Evolutionary conservation across 306 rosid species (phyloP).

Genomic region (Quercus agrifolia): DNA sequence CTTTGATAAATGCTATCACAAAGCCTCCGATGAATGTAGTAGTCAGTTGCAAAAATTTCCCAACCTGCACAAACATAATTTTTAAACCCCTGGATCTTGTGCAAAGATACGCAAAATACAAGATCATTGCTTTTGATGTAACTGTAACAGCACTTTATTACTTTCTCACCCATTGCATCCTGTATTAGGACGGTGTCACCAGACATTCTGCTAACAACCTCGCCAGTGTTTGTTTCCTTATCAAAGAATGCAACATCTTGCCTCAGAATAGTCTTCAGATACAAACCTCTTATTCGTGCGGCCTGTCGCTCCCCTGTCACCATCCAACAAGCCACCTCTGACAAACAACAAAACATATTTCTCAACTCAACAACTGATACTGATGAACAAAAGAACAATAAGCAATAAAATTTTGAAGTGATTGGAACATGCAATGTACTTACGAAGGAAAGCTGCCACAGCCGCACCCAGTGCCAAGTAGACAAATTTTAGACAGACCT

Average conservation of each 20-base stretch:
- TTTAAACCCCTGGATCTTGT: neutral
- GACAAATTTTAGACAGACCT: conserved; percentile 3
- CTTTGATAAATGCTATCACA: conserved; percentile 61
- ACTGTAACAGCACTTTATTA: neutral
- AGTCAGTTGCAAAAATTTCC: conserved; percentile 50
- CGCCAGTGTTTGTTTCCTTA: conserved; percentile 17
- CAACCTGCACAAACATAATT: conserved; percentile 48
- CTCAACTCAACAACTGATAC: neutral
- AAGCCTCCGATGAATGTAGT: conserved; percentile 57
- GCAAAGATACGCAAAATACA: neutral
- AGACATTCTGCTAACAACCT: conserved; percentile 24
- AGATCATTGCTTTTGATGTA: neutral
- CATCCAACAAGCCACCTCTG: conserved; percentile 46
- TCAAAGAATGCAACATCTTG: conserved; percentile 29
- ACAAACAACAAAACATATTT: neutral
- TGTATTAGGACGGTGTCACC: conserved; percentile 27
- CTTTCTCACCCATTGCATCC: conserved; percentile 32
- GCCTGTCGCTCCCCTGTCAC: conserved; percentile 40
- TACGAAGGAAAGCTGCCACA: conserved; percentile 20
- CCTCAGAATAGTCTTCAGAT: conserved; percentile 31
- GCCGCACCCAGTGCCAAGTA: conserved; percentile 15
- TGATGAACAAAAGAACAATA: neutral
- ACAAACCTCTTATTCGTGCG: conserved; percentile 25
- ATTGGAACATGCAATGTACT: conserved; percentile 1
- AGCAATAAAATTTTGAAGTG: neutral